Evolutionary conservation across 2,329 filamentous ascomycete genomes (phyloP).

Genomic region (Dothistroma pini): DNA sequence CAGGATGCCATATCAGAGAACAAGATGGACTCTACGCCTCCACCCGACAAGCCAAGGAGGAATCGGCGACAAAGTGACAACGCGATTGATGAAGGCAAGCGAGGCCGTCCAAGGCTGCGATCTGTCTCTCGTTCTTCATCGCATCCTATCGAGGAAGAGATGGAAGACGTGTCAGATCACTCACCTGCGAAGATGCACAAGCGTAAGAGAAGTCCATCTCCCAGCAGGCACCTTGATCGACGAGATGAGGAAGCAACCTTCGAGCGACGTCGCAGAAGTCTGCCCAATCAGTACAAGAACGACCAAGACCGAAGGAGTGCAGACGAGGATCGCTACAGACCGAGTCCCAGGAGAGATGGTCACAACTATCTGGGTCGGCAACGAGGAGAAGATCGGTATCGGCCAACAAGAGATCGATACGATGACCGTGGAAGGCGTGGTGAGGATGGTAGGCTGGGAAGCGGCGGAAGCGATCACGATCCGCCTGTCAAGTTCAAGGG

Average conservation of each 20-base stretch:
- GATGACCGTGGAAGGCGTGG: conserved; percentile 39
- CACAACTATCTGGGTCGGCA: conserved; percentile 17
- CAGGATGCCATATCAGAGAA: conserved; percentile 20
- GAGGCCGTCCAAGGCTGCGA: conserved; percentile 35
- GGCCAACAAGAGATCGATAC: conserved; percentile 20
- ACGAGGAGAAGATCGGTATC: conserved; percentile 26
- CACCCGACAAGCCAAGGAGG: conserved; percentile 24
- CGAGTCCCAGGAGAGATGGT: conserved; percentile 30
- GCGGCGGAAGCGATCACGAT: conserved; percentile 27
- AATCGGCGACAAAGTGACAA: conserved; percentile 36
- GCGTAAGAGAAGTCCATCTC: conserved; percentile 35
- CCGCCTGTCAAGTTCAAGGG: conserved; percentile 40
- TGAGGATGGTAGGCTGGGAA: conserved; percentile 21
- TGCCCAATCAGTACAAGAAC: conserved; percentile 37
- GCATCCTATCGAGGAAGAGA: conserved; percentile 30
- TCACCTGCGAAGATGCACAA: conserved; percentile 34
- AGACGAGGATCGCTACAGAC: conserved; percentile 30
- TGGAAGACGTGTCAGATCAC: conserved; percentile 15
- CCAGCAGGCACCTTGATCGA: conserved; percentile 29
- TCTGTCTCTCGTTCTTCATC: conserved; percentile 30
- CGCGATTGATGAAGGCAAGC: conserved; percentile 35
- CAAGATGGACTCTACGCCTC: conserved; percentile 28
- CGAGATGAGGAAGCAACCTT: conserved; percentile 20
- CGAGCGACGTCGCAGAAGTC: conserved; percentile 35
- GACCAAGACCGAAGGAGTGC: conserved; percentile 17